Base-by-base conservation (phyloP, 345 rosid genomes). In the Rhizophora apiculata region DNA sequence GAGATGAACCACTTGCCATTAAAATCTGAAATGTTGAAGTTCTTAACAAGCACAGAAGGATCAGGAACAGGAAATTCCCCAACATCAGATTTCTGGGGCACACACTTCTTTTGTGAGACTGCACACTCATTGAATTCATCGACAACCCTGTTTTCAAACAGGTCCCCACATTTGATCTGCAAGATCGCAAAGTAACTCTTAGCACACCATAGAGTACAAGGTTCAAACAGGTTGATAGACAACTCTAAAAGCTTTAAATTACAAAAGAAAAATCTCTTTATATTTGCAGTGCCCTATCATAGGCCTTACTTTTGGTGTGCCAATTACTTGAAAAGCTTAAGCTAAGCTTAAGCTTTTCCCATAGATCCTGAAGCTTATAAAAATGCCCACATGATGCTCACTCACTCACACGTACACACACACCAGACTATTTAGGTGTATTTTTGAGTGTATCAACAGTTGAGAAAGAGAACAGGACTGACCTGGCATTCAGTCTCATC, bases 401-500 rank as follows among this genome's bases (percentile, higher is more conserved):
- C 4, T 3, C 3, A 13, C 16, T 43, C 18, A 15, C 48, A 39
- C 48, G 2, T 11, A 39, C 5, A 15, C 19, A 15, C 19, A 15
- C 49, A 3, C 19, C 49, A 43, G 5, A 43, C 18, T 3, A 43
- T 43, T 43, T 43, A 43, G 49, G 49, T 43, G 18, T 43, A 43
- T 43, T 43, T 15, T 43, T 0, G 16, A 13, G 49, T 13, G 49
- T 43, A 15, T 43, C 49, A 43, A 43, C 16, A 56, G 30, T 16
- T 56, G 18, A 63, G 68, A 22, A 26, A 27, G 53, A 21, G 36
- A 34, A 43, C 9, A 65, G 66, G 78, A 66, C 81, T 52, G 74
- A 91, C 98, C 97, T 94, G 98, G 82, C 96, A 95, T 80, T 91
- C 96, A 43, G 89, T 86, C 78, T 91, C 97, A 73, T 94, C 97